Evolutionary conservation across 768 basidiomycete genomes (phyloP), one percentile per base, ranked within the genome.

Genomic region (Boletus reticulatus): DNA sequence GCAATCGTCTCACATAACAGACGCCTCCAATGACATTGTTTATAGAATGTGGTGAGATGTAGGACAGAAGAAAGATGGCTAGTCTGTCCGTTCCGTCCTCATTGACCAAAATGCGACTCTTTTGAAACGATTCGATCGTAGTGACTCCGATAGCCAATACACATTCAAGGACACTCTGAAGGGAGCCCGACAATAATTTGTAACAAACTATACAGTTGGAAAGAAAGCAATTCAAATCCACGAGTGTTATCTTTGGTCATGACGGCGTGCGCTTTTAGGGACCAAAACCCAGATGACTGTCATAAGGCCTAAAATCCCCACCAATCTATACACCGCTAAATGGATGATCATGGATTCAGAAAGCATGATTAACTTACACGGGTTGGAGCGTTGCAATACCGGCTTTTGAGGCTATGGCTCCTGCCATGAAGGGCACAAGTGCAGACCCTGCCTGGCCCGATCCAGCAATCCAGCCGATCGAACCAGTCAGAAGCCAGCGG

Each of bases 21-120:
- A 48, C 14, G 11, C n/a, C 16, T 4, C n/a, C 41, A 13, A 39
- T 43, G 27, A 67, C 36, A 27, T 19, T 14, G 39, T 45, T 42
- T 10, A 17, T 52, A 84, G 83, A 83, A 64, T 83, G 83, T 49
- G 83, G 82, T 20, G 82, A 84, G 67, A 84, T 83, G 81, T 84
- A 76, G 67, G 17, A 27, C 20, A 22, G 44, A 51, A 34, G 36
- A n/a, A 34, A 27, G 24, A 24, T 10, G 17, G 22, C 39, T 24
- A 41, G n/a, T 39, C 13, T 19, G 34, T 53, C 4, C n/a, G 9
- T 43, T 14, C 20, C 11, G 19, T 53, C 19, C 22, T 47, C 36
- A 4, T 44, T 41, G 24, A 27, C 11, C 7, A 12, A 46, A 57
- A 45, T 49, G 14, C 22, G n/a, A 37, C 3, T 3, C 9, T 38